Evolutionary conservation across 1,284 basidiomycete species (phyloP).

Genomic region (Trichosporon sp.): DNA sequence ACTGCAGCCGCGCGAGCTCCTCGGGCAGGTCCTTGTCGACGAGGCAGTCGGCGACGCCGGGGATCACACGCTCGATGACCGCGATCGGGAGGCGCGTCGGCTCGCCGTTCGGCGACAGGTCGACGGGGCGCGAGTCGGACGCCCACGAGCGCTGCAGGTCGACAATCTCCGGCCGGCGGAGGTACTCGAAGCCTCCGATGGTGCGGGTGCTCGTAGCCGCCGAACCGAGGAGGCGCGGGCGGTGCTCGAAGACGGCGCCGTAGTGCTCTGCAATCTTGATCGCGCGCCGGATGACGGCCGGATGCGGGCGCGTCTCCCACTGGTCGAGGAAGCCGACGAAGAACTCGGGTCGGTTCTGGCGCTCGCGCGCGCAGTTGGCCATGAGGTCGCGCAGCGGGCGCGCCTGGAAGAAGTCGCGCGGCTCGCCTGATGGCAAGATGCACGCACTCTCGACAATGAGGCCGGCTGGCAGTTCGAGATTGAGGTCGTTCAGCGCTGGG

Average conservation of each 20-base stretch:
- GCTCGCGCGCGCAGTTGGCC: conserved; percentile 8
- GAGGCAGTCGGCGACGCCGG: conserved; percentile 3
- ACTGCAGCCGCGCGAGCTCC: background rate
- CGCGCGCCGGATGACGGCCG: conserved; percentile 11
- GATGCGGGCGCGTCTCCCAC: conserved; percentile 10
- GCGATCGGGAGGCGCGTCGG: background rate
- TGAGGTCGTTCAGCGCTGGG: conserved; percentile 5
- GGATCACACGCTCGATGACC: conserved; percentile 4
- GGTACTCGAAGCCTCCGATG: conserved; percentile 14
- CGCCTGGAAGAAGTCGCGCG: conserved; percentile 15
- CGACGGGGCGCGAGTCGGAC: background rate
- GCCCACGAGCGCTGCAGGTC: conserved; percentile 13
- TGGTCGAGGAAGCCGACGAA: conserved; percentile 12
- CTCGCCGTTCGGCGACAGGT: background rate
- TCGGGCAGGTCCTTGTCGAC: background rate
- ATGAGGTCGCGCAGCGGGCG: conserved; percentile 5
- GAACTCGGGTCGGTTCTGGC: conserved; percentile 9
- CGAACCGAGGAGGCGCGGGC: background rate
- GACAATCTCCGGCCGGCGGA: conserved; percentile 12
- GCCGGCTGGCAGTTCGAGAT: background rate
- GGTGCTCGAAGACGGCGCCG: conserved; percentile 13
- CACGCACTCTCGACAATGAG: conserved; percentile 15
- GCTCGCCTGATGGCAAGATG: conserved; percentile 11
- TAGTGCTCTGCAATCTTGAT: conserved; percentile 12
- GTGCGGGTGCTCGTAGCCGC: background rate